Base-by-base conservation (phyloP, 805 yeast species). In the Saccharomycopsis capsularis region DNA sequence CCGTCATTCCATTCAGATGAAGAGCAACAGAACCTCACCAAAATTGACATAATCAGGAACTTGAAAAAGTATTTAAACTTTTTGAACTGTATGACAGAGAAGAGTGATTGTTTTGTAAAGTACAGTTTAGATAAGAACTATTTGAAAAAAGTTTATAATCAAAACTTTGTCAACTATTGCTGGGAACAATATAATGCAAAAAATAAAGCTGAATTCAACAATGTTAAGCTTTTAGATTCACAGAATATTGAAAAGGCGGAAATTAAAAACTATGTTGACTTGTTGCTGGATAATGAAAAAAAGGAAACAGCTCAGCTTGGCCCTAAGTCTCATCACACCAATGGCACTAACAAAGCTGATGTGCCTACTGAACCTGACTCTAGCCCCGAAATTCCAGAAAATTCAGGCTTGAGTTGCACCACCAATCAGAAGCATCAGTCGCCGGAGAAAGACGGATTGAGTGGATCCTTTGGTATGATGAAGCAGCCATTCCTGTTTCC, bases 401-500 rank as follows among this genome's bases (percentile, higher is more conserved):
- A 27, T 27, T 27, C 13, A 39, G 5, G 13, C 5, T 22, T 39
- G 11, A 16, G 13, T 9, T 6, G n/a, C n/a, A n/a, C n/a, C n/a
- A n/a, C n/a, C n/a, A n/a, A n/a, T n/a, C n/a, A n/a, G n/a, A n/a
- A n/a, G n/a, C n/a, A n/a, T n/a, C n/a, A n/a, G n/a, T n/a, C n/a
- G n/a, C n/a, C n/a, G n/a, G n/a, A n/a, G n/a, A n/a, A n/a, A n/a
- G n/a, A n/a, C n/a, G n/a, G n/a, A n/a, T n/a, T n/a, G n/a, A n/a
- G n/a, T n/a, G n/a, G n/a, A n/a, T n/a, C n/a, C n/a, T n/a, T n/a
- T n/a, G n/a, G n/a, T n/a, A n/a, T n/a, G n/a, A n/a, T n/a, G n/a
- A n/a, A n/a, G n/a, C n/a, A n/a, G n/a, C n/a, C 4, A 15, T 39
- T 22, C n/a, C n/a, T 6, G 27, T 41, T 41, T 29, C 44, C 44